Conservation (phyloP, 2,329 filamentous ascomycete species). For the Cladophialophora psammophila region DNA sequence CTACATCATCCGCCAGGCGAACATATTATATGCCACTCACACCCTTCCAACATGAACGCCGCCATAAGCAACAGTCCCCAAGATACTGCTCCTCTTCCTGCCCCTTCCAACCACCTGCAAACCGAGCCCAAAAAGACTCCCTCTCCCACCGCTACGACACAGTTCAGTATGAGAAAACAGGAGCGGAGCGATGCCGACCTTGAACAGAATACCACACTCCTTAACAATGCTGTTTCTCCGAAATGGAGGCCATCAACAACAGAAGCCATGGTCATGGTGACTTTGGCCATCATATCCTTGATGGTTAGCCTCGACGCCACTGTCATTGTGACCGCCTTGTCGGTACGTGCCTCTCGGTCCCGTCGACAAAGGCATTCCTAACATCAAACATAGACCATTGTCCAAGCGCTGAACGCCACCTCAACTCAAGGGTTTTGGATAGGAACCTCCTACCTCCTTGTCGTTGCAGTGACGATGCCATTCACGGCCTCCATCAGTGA, state of each 20-base stretch:
- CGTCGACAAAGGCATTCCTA: background rate
- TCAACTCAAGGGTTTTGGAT: constrained; percentile 58
- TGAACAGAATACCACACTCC: background rate
- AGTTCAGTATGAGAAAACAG: background rate
- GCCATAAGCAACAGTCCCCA: background rate
- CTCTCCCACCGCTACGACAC: background rate
- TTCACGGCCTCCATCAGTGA: constrained; percentile 54
- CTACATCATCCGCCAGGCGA: background rate
- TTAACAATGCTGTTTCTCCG: constrained; percentile 5
- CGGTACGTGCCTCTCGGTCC: constrained; percentile 15
- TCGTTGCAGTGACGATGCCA: constrained; percentile 54
- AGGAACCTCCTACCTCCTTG: constrained; percentile 57
- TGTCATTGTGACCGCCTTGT: constrained; percentile 47
- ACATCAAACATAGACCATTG: constrained; percentile 51
- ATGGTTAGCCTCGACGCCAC: constrained; percentile 60
- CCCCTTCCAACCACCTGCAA: background rate
- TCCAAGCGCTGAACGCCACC: constrained; percentile 45
- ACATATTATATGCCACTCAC: constrained; percentile 10
- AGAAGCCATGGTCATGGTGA: constrained; percentile 37
- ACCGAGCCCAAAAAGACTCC: background rate
- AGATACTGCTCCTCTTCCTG: background rate
- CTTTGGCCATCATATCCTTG: constrained; percentile 54
- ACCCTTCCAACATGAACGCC: background rate
- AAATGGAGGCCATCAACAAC: constrained; percentile 30
- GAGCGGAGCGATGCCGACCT: constrained; percentile 1